Evolutionary conservation across 2,329 filamentous ascomycete species (phyloP).

Genomic region (Zymoseptoria tritici): DNA sequence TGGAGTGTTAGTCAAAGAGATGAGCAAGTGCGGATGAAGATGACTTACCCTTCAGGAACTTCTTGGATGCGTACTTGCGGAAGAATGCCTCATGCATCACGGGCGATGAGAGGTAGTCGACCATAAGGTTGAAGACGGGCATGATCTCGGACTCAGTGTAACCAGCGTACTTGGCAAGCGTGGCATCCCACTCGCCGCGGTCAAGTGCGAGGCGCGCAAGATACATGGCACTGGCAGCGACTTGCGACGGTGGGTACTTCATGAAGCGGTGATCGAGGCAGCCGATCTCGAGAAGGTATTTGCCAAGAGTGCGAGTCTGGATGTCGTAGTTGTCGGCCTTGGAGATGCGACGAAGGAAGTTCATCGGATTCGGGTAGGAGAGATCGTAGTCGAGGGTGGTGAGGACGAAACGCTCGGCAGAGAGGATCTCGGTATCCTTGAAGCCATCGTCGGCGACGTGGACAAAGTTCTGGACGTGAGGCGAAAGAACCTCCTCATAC

Average conservation of each 20-base stretch:
- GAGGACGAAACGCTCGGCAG: constrained; percentile 92
- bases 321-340: constrained; percentile 99
- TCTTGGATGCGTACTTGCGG: constrained; percentile 99
- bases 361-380: constrained; percentile 99
- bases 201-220: constrained; percentile 83
- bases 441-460: constrained; percentile 97
- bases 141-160: constrained; percentile 90
- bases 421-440: constrained; percentile 87
- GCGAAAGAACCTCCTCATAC: constrained; percentile 96
- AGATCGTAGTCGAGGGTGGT: constrained; percentile 90
- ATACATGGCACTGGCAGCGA: constrained; percentile 93
- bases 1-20: constrained; percentile 16
- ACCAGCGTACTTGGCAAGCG: constrained; percentile 81
- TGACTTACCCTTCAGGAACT: constrained; percentile 87
- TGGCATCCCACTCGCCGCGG: constrained; percentile 85
- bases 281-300: constrained; percentile 96
- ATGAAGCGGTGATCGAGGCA: constrained; percentile 93
- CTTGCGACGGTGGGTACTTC: constrained; percentile 76
- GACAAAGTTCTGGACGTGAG: constrained; percentile 93
- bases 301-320: constrained; percentile 90
- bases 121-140: constrained; percentile 87
- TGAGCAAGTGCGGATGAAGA: constrained; percentile 1
- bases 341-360: constrained; percentile 95
- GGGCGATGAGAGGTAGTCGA: constrained; percentile 88
- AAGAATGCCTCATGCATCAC: constrained; percentile 96